Evolutionary conservation across 208 protist species (phyloP).

Genomic region (Acanthamoeba castellanii): DNA sequence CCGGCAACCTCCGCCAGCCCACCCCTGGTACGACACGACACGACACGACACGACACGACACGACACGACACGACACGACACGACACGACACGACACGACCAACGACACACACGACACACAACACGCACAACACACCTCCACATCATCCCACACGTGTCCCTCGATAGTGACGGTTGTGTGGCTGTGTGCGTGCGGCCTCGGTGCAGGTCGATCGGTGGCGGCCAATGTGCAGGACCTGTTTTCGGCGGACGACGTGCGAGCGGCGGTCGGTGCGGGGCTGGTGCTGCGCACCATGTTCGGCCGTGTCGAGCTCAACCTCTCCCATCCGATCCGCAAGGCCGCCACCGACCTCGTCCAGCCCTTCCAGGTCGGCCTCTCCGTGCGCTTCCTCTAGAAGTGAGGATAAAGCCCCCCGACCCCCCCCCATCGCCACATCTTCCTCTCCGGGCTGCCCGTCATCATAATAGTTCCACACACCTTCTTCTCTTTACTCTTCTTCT

Average conservation of each 20-base stretch:
- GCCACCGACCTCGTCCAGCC: neutral
- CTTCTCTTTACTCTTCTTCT: no score
- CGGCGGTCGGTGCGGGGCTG: neutral
- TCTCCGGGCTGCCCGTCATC: no score
- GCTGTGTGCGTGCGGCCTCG: neutral
- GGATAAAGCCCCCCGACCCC: no score
- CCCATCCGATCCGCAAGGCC: neutral
- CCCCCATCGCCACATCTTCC: no score
- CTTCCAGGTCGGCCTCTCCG: conserved; percentile 9
- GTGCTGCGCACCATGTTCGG: conserved; percentile 31
- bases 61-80: no score
- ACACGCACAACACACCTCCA: no score
- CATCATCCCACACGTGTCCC: no score
- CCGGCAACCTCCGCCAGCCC: neutral
- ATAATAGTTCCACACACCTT: no score
- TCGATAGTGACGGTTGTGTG: neutral
- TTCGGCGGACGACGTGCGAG: neutral
- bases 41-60: neutral
- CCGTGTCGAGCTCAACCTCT: conserved; percentile 11
- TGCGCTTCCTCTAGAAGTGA: neutral
- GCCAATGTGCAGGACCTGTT: conserved; percentile 11
- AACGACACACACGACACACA: no score
- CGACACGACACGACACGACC: neutral
- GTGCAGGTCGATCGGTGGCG: neutral
- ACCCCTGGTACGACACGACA: neutral